Base-by-base conservation (phyloP, 257 asterid species). In the Handroanthus guayacan region DNA sequence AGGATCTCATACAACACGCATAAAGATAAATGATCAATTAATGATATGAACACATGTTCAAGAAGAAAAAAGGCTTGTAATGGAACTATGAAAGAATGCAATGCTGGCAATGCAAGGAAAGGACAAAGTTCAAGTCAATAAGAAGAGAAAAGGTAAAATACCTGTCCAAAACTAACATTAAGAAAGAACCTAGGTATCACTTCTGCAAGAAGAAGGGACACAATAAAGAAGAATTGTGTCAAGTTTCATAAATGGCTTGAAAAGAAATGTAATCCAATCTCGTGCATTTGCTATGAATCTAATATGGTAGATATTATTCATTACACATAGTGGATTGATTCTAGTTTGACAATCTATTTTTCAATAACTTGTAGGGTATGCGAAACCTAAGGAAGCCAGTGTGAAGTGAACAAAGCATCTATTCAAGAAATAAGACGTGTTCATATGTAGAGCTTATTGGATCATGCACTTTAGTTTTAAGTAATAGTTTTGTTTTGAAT, bases 181-280 rank as follows among this genome's bases (percentile, higher is more conserved):
- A 50, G 3, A 11, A 50, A 12, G 17, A 50, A 6, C 50, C 12
- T 11, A 44, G 6, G 9, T 44, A 2, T 44, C 9, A 5, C 50
- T 44, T 44, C 9, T 44, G 50, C 6, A 44, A 44, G 2, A 37
- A 56, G 6, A 43, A 11, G 4, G 54, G 57, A 16, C 76, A 56
- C 43, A 16, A 6, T 16, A 62, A 56, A 20, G 51, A 57, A 60
- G 3, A 16, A 47, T 14, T 48, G 25, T 5, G 6, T 9, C 0
- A 61, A 62, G 17, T 60, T 7, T 7, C 34, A 73, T 25, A 47
- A 20, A 20, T 73, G 78, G 51, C 47, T 73, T 5, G 62, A 73
- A 14, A 62, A 73, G 62, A 73, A 62, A 60, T 36, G 69, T 72
- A 72, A 17, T 3, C 43, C 8, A 5, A 4, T 17, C 2, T 50